Evolutionary conservation across 2,329 filamentous ascomycete species (phyloP).

Genomic region (Hirsutella minnesotensis): DNA sequence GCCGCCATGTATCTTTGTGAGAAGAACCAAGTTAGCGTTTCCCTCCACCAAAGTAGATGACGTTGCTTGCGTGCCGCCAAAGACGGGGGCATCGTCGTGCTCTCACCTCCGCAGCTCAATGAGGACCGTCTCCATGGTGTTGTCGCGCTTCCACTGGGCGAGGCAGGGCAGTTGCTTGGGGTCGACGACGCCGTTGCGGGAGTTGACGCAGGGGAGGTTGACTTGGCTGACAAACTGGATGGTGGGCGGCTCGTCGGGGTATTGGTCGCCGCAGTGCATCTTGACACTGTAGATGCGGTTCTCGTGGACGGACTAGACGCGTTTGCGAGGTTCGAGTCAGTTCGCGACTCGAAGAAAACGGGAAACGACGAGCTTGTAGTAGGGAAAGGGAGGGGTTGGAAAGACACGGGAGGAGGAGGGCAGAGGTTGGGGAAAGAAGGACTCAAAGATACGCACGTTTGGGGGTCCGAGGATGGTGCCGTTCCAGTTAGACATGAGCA

Average conservation of each 20-base stretch:
- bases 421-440: too few species aligned
- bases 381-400: not conserved
- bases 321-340: not conserved
- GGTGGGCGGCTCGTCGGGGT: constrained; percentile 79
- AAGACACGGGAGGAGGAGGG: too few species aligned
- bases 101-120: constrained; percentile 68
- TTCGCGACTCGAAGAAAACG: not conserved
- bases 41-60: not conserved
- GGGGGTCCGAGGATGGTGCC: constrained; percentile 94
- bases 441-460: constrained; percentile 52
- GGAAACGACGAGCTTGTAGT: too few species aligned
- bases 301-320: constrained; percentile 73
- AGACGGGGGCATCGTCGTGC: not conserved
- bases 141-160: constrained; percentile 80
- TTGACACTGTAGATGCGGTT: constrained; percentile 98
- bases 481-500: constrained; percentile 98
- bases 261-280: constrained; percentile 84
- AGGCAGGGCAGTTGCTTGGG: constrained; percentile 74
- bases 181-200: constrained; percentile 72
- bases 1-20: constrained; percentile 76
- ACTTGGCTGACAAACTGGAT: constrained; percentile 91
- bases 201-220: constrained; percentile 91
- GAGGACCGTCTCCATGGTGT: constrained; percentile 88
- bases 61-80: not conserved
- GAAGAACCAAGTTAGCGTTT: not conserved